Evolutionary conservation across 2,329 filamentous ascomycete species (phyloP).

Genomic region (Pyrenophora tritici-repentis): DNA sequence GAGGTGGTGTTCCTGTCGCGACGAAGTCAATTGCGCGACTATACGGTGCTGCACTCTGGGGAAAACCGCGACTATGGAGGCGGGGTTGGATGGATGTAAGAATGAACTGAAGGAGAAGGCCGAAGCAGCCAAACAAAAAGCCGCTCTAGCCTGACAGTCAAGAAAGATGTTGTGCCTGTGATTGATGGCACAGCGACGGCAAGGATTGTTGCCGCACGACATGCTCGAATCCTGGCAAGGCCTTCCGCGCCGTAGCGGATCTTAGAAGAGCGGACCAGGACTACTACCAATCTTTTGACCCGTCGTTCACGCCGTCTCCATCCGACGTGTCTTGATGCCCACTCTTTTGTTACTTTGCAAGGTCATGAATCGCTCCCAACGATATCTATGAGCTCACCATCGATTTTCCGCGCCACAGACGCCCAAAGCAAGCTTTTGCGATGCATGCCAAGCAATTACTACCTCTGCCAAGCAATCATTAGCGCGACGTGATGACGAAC

Average conservation of each 20-base stretch:
- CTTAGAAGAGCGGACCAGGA: not conserved
- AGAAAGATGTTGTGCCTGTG: slow-evolving; percentile 21
- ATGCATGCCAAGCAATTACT: slow-evolving; percentile 5
- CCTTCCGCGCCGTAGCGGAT: slow-evolving; percentile 5
- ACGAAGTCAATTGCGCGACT: not conserved
- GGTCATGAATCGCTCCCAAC: not conserved
- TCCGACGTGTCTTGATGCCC: not conserved
- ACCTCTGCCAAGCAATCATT: not conserved
- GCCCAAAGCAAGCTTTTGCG: slow-evolving; percentile 3
- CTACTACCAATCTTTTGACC: not conserved
- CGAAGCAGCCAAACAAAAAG: slow-evolving; percentile 9
- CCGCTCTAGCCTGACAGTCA: slow-evolving; percentile 3
- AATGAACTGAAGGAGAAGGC: slow-evolving; percentile 4
- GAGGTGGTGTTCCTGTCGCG: slow-evolving; percentile 5
- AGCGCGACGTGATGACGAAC: slow-evolving; percentile 5
- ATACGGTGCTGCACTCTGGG: not conserved
- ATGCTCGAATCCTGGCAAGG: not conserved
- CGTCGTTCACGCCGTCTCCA: not conserved
- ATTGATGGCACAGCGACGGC: slow-evolving; percentile 16
- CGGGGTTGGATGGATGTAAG: not conserved
- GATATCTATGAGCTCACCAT: slow-evolving; percentile 12
- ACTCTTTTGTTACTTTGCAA: not conserved
- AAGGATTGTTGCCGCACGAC: slow-evolving; percentile 20
- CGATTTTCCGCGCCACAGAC: not conserved
- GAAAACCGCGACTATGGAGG: slow-evolving; percentile 1